A percentile compares a stretch with the other conserved stretches of the same genome.
Conservation (phyloP, 2,329 filamentous ascomycete genomes). For the Ceratocystis smalleyi region DNA sequence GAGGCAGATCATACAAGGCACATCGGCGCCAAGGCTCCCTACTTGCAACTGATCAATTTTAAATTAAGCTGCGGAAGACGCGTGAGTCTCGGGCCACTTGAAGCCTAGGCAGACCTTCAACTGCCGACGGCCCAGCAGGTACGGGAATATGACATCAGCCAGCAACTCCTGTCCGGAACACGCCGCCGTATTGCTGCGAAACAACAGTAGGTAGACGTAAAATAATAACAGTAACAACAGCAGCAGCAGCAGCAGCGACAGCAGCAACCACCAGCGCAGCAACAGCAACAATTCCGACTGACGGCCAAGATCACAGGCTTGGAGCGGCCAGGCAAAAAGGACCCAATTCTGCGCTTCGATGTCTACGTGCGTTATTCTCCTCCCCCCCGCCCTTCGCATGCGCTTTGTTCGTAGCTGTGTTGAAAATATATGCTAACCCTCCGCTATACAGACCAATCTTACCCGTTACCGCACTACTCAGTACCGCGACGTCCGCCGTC, state of each 20-base stretch:
- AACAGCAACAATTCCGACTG: conserved; percentile 58
- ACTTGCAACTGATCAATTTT: too few relatives aligned
- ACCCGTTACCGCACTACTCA: conserved; percentile 95
- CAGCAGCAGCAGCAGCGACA: neutral
- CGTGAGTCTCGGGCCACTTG: too few relatives aligned
- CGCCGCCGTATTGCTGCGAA: too few relatives aligned
- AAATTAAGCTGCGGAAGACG: too few relatives aligned
- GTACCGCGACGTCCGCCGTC: conserved; percentile 88
- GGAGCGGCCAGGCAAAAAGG: conserved; percentile 86
- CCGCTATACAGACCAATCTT: conserved; percentile 66
- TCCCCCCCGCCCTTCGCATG: neutral
- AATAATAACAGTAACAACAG: neutral
- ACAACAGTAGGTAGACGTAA: too few relatives aligned
- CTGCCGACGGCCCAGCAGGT: too few relatives aligned
- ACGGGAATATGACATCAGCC: too few relatives aligned
- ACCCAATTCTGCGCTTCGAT: conserved; percentile 87
- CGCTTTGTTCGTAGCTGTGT: too few relatives aligned
- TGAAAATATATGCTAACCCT: neutral
- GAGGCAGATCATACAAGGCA: neutral
- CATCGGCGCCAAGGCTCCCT: too few relatives aligned
- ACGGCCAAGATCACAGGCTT: conserved; percentile 90
- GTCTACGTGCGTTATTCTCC: conserved; percentile 54
- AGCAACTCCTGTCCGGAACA: too few relatives aligned
- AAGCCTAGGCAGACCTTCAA: too few relatives aligned
- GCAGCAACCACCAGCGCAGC: conserved; percentile 19